Evolutionary conservation across 2,329 filamentous ascomycete species (phyloP).

Genomic region (Aureobasidium zeae): DNA sequence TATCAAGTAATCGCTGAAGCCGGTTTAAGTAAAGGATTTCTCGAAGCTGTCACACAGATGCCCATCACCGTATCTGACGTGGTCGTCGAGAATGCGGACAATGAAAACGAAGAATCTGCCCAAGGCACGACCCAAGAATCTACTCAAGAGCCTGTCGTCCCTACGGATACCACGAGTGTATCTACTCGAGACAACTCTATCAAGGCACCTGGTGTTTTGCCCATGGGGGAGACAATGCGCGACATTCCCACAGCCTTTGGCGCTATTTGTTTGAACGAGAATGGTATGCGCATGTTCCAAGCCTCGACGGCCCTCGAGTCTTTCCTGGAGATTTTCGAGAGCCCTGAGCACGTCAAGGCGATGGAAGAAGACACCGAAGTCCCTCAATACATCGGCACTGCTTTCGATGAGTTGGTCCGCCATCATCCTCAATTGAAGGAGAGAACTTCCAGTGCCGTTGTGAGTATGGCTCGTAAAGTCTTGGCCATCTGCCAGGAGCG

Average conservation of each 20-base stretch:
- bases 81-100: conserved; percentile 4
- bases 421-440: conserved; percentile 81
- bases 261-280: conserved; percentile 83
- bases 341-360: conserved; percentile 74
- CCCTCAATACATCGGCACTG: conserved; percentile 64
- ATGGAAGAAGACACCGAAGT: conserved; percentile 68
- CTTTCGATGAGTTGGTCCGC: conserved; percentile 87
- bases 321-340: conserved; percentile 96
- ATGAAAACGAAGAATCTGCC: background rate
- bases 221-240: conserved; percentile 80
- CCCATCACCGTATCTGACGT: conserved; percentile 23
- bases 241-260: conserved; percentile 82
- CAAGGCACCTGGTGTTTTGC: conserved; percentile 63
- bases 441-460: conserved; percentile 72
- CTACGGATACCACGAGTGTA: background rate
- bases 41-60: conserved; percentile 63
- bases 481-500: conserved; percentile 63
- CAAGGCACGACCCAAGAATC: background rate
- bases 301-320: conserved; percentile 71
- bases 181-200: background rate
- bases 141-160: background rate
- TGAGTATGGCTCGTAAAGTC: conserved; percentile 81
- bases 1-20: conserved; percentile 94
- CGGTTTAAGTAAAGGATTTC: conserved; percentile 74
- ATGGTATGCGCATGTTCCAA: conserved; percentile 79